Base-by-base conservation (phyloP, 306 rosid genomes). In the Hippophae rhamnoides region DNA sequence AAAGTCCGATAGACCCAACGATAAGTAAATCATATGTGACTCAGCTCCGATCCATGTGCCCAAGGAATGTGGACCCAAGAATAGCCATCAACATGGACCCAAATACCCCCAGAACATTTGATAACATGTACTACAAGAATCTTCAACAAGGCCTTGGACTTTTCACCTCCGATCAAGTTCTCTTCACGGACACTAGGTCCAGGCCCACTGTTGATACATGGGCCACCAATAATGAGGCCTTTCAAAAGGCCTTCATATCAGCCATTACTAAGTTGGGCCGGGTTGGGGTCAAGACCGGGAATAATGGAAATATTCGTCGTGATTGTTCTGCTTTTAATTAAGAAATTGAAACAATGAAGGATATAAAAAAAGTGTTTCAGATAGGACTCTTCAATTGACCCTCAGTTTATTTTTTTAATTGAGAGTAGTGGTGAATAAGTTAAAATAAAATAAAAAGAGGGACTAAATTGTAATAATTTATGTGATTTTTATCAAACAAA, bases 81-180 rank as follows among this genome's bases (percentile, higher is more conserved):
- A 79, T 85, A 54, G 96, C 94, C 66, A 63, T 85, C 68, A 56
- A 88, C 77, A 88, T 88, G 94, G 96, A 88, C 75, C 96, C 94
- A 4, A 65, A 45, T 12, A 85, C 88, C 2, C 96, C 96, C 3
- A 63, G 64, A 1, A 48, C 46, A 0, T 88, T 88, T 38, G 96
- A 88, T 70, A 78, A 85, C 5, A 53, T 12, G 1, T 88, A 82
- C 58, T 88, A 13, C 75, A 57, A 69, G 81, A 88, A 88, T 70
- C 96, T 88, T 56, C 75, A 78, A 48, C 55, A 70, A 6, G 85
- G 86, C 0, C 66, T 72, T 47, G 96, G 94, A 0, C 80, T 88
- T 0, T 82, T 88, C 74, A 69, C 86, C 5, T 88, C 90, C 6
- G 96, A 88, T 52, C 86, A 82, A 72, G 68, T 78, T 8, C 84